Percentiles rank a stretch among this genome's conserved stretches.
phyloP scores from a whole-genome alignment of 495 filamentous ascomycete genomes.

The Barbatosphaeria neglecta region DNA sequence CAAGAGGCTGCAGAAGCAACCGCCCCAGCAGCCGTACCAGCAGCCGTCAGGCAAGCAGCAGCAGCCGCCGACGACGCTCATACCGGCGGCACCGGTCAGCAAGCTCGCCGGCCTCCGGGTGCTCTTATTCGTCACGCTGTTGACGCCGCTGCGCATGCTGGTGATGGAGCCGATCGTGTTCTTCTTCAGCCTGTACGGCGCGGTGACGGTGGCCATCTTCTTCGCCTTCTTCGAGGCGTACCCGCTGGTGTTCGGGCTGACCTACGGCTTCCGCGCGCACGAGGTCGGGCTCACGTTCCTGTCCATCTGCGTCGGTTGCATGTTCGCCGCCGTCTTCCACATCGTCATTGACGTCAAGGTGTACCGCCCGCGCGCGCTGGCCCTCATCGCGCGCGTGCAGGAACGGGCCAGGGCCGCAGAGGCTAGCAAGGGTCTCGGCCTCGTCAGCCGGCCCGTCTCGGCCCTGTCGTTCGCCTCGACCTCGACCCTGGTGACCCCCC shows the following conservation, averaged over 20 bases:
- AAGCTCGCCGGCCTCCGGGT: conserved; percentile 11
- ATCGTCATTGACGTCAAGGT: conserved; percentile 28
- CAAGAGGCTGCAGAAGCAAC: too few relatives aligned
- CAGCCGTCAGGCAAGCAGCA: background rate
- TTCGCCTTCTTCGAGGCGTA: conserved; percentile 57
- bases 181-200: conserved; percentile 48
- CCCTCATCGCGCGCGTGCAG: background rate
- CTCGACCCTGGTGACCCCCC: too few relatives aligned
- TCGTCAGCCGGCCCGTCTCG: too few relatives aligned
- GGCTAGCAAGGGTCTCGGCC: too few relatives aligned
- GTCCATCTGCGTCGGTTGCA: conserved; percentile 44
- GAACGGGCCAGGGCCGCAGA: too few relatives aligned
- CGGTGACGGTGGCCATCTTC: conserved; percentile 51
- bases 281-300: conserved; percentile 48
- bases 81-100: background rate
- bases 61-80: background rate
- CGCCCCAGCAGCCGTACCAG: background rate
- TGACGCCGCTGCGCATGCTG: conserved; percentile 53
- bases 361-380: conserved; percentile 15
- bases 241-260: conserved; percentile 37
- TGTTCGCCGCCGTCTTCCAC: conserved; percentile 33
- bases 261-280: conserved; percentile 38
- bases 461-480: too few relatives aligned
- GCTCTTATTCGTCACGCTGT: conserved; percentile 36
- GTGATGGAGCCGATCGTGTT: conserved; percentile 54